These are phyloP conservation scores for Neurospora sp. DNA, from an alignment of 495 filamentous ascomycete genomes.

Conservation along the genomic window DNA sequence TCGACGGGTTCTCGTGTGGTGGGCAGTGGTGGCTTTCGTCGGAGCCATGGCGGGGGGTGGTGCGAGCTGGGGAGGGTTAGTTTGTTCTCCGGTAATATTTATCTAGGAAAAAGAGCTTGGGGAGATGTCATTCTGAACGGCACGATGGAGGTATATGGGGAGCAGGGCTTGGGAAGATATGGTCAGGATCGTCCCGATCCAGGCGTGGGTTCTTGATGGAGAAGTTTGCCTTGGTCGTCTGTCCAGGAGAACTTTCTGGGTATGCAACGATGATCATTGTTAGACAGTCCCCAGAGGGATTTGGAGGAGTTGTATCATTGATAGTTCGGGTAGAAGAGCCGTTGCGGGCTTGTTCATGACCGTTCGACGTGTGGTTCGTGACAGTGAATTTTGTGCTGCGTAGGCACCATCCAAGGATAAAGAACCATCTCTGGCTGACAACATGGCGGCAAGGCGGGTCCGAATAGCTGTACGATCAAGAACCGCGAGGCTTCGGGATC, in stretches of 20 bases:
- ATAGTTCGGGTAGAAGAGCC: not conserved
- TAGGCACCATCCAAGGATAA: not conserved
- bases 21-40: constrained; percentile 8
- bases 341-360: not conserved
- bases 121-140: not conserved
- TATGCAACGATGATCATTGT: not conserved
- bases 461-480: not conserved
- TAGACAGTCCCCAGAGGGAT: not conserved
- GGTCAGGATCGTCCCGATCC: not conserved
- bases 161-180: not conserved
- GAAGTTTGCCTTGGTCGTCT: not conserved
- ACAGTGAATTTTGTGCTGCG: not conserved
- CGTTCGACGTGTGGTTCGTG: not conserved
- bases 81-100: not conserved
- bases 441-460: not conserved
- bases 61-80: not conserved
- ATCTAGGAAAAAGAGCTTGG: not conserved
- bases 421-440: not conserved
- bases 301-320: not conserved
- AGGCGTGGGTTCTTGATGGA: not conserved
- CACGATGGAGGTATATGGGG: not conserved
- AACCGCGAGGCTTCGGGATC: not conserved
- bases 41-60: not conserved
- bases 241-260: not conserved
- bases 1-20: constrained; percentile 20